Conservation (phyloP, 495 filamentous ascomycete genomes). For the Wilcoxina mikolae region DNA sequence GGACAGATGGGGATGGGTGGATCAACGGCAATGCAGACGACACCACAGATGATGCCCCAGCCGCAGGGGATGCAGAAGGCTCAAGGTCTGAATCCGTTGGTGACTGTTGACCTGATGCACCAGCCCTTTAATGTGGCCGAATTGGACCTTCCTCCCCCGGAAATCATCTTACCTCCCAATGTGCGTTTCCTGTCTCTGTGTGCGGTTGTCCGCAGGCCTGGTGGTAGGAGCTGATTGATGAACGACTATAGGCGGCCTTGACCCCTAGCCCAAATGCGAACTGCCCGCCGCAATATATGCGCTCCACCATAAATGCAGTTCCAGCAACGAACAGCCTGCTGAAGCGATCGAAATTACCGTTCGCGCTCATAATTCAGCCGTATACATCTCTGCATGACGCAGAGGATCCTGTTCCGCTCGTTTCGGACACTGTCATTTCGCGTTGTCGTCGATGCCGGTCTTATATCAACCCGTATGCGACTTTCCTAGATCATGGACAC, state of each 20-base stretch:
- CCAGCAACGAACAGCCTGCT: slow-evolving; percentile 80
- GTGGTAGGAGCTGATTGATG: slow-evolving; percentile 26
- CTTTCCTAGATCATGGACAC: slow-evolving; percentile 92
- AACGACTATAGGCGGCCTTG: slow-evolving; percentile 55
- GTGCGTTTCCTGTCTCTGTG: slow-evolving; percentile 42
- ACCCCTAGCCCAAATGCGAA: slow-evolving; percentile 86
- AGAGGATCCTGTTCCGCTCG: slow-evolving; percentile 79
- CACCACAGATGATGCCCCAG: slow-evolving; percentile 40
- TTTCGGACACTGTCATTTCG: slow-evolving; percentile 93
- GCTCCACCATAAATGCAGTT: slow-evolving; percentile 84
- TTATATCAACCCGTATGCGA: slow-evolving; percentile 95
- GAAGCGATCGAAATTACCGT: slow-evolving; percentile 91
- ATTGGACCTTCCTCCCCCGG: slow-evolving; percentile 79
- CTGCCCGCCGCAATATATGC: slow-evolving; percentile 85
- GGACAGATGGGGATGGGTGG: slow-evolving; percentile 61
- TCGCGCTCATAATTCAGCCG: slow-evolving; percentile 90
- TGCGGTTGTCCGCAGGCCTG: not conserved
- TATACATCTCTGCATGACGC: slow-evolving; percentile 84
- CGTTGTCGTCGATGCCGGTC: slow-evolving; percentile 87
- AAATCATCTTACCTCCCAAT: slow-evolving; percentile 79
- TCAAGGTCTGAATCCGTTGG: slow-evolving; percentile 67
- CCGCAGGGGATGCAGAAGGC: slow-evolving; percentile 39
- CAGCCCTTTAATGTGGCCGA: slow-evolving; percentile 90
- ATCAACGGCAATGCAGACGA: slow-evolving; percentile 24
- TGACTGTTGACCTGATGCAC: slow-evolving; percentile 76